Evolutionary conservation across 2,329 filamentous ascomycete species (phyloP).

Genomic region (Didymella exigua): DNA sequence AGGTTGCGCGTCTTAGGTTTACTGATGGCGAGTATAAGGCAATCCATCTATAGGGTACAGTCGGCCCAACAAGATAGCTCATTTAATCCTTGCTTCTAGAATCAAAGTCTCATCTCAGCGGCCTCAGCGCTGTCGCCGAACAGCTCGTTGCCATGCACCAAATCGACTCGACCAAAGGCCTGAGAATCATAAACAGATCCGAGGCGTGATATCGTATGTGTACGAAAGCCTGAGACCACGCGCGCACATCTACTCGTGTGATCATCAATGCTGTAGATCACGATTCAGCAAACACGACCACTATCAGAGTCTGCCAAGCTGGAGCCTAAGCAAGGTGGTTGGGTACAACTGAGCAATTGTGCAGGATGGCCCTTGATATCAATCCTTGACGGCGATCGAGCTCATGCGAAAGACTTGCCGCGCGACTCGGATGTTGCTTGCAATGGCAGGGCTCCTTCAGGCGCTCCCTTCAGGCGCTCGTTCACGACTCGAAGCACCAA

Average conservation of each 20-base stretch:
- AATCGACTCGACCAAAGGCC: neutral
- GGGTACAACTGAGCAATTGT: neutral
- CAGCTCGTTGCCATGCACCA: neutral
- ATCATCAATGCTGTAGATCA: neutral
- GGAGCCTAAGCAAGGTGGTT: neutral
- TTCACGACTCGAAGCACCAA: neutral
- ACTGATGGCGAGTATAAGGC: neutral
- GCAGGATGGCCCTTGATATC: neutral
- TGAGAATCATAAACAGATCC: neutral
- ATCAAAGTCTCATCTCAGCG: neutral
- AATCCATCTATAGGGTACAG: conserved; percentile 1
- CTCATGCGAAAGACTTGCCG: neutral
- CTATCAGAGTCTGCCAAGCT: neutral
- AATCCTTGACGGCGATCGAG: neutral
- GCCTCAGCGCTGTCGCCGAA: neutral
- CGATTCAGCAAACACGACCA: neutral
- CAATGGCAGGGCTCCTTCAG: neutral
- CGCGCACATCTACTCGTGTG: neutral
- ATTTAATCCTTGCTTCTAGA: neutral
- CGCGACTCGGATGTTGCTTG: neutral
- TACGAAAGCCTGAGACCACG: neutral
- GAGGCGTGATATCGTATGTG: neutral
- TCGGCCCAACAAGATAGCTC: neutral
- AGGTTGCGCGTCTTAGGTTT: neutral
- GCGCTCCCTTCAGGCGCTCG: neutral